Percentiles rank a stretch among this genome's conserved stretches.
Conservation (phyloP, 345 rosid genomes). For the Boechera divaricarpa region DNA sequence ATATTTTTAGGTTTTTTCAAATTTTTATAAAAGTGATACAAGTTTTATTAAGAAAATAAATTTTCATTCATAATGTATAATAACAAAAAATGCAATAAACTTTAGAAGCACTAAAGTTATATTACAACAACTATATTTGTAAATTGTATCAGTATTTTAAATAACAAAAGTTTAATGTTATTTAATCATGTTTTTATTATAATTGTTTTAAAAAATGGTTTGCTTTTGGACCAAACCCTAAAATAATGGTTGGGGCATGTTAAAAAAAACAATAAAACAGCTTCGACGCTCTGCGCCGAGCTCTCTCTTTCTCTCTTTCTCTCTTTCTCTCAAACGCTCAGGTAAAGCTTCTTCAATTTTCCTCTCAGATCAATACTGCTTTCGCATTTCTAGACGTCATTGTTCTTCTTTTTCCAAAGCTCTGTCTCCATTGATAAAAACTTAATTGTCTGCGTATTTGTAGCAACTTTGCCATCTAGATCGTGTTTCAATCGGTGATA, state of each 20-base stretch:
- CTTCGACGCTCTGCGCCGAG: slow-evolving; percentile 36
- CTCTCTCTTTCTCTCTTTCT: background rate
- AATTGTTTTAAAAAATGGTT: background rate
- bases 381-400: background rate
- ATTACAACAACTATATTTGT: too few relatives aligned
- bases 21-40: background rate
- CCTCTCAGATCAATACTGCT: background rate
- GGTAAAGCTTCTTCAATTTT: slow-evolving; percentile 20
- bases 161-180: background rate
- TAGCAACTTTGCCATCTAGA: background rate
- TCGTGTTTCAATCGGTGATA: background rate
- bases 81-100: background rate
- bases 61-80: too few relatives aligned
- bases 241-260: background rate
- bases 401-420: background rate
- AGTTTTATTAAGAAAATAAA: too few relatives aligned
- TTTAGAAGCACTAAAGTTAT: too few relatives aligned
- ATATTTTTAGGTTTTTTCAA: background rate
- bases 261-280: slow-evolving; percentile 24
- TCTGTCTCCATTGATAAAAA: background rate
- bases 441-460: background rate
- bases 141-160: background rate
- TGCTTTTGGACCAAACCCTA: slow-evolving; percentile 32
- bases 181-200: background rate
- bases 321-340: slow-evolving; percentile 21